Evolutionary conservation across 73 alveolate genomes (phyloP), one percentile per base, ranked within the genome.

Genomic region (Paramecium primaurelia): DNA sequence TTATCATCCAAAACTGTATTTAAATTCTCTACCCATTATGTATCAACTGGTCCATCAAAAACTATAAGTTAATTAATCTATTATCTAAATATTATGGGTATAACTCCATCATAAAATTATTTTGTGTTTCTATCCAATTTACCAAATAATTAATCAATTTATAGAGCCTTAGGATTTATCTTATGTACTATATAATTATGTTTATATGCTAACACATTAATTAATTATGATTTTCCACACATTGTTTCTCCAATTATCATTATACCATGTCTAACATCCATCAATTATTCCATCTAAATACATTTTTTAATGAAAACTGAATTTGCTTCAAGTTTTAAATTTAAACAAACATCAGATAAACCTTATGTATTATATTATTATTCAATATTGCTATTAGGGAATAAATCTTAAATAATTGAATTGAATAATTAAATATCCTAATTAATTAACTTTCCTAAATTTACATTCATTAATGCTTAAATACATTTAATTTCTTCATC

Each of bases 31-130:
- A 98, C 95, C 99, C 99, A 98, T 93, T 95, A 96, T 18, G 99
- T 99, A 96, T 98, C 99, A 40, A 98, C 99, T 37, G 99, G 99
- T 7, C 99, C 99, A 96, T 98, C 99, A 90, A 98, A 98, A n/a
- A 98, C 93, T 71, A 98, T 96, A 98, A 99, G 97, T 89, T 96
- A 95, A 92, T 96, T 54, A n/a, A 38, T 59, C 47, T 45, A 77
- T 42, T 69, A 77, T 86, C 97, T 95, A 93, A 96, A 87, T 54
- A 93, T 91, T 34, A 84, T 90, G 25, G 98, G 77, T 45, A 96
- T 94, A 16, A 96, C 99, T 75, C 97, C 97, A 73, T 96, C 97
- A 73, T 77, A 90, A 94, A 98, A 97, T 71, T 92, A 86, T 36
- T 97, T 98, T 30, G 98, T 95, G 73, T 98, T 97, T 86, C 96